phyloP scores from a whole-genome alignment of 2,329 filamentous ascomycete species.

The Calonectria hongkongensis region DNA sequence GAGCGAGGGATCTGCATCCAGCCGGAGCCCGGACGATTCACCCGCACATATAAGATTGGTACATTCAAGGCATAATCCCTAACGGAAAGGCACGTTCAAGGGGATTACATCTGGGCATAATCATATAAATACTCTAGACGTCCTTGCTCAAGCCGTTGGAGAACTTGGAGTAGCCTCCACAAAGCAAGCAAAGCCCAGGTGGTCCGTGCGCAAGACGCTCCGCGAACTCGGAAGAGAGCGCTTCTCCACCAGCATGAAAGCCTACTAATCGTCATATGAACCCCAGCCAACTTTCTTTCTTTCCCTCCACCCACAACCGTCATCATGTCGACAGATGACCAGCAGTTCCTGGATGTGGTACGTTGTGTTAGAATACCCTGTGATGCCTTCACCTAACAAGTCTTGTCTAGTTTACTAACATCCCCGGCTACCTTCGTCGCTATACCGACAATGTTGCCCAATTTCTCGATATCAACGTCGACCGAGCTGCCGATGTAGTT shows the following conservation, averaged over 20 bases:
- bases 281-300: conserved; percentile 51
- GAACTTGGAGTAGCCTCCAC: conserved; percentile 32
- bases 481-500: conserved; percentile 82
- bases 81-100: neutral
- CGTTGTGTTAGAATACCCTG: conserved; percentile 57
- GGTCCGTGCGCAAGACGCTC: conserved; percentile 49
- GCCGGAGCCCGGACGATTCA: conserved; percentile 11
- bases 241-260: conserved; percentile 55
- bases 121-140: conserved; percentile 6
- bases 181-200: conserved; percentile 43
- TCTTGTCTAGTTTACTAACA: conserved; percentile 69
- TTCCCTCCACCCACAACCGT: conserved; percentile 45
- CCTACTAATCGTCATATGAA: conserved; percentile 55
- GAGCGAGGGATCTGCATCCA: conserved; percentile 4
- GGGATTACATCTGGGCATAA: neutral
- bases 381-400: conserved; percentile 36
- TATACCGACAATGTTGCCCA: conserved; percentile 86
- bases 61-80: conserved; percentile 20
- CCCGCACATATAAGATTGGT: neutral
- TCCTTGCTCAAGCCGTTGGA: conserved; percentile 17
- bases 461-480: conserved; percentile 87
- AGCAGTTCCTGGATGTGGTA: conserved; percentile 86
- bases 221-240: conserved; percentile 51
- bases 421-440: conserved; percentile 78
- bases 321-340: conserved; percentile 86